A percentile compares a stretch with the other conserved stretches of the same genome.
These are phyloP conservation scores for Hirschfeldia incana DNA, from an alignment of 345 rosid genomes.

Conservation along the genomic window DNA sequence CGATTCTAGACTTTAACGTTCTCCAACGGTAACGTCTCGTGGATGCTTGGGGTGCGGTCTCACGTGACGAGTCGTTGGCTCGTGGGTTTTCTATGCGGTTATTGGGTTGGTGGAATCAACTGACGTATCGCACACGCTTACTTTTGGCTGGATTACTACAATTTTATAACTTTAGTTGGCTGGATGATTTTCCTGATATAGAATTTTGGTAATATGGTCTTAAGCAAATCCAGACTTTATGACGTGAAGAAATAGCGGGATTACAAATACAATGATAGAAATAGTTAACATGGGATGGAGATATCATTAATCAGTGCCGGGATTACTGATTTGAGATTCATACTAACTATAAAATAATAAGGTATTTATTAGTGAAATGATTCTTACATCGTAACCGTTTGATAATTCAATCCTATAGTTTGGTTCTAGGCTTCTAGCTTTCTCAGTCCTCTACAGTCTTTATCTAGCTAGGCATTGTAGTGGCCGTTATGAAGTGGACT, in stretches of 20 bases:
- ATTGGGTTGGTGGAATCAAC: slow-evolving; percentile 15
- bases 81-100: slow-evolving; percentile 24
- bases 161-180: neutral
- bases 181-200: slow-evolving; percentile 4
- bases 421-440: too few relatives aligned
- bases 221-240: neutral
- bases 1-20: slow-evolving; percentile 20
- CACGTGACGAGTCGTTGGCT: slow-evolving; percentile 39
- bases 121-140: slow-evolving; percentile 10
- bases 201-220: neutral
- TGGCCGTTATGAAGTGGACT: neutral
- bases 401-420: neutral
- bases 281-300: neutral
- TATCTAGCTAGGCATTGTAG: neutral
- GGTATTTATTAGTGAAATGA: neutral
- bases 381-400: neutral
- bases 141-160: neutral
- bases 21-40: slow-evolving; percentile 34
- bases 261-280: neutral
- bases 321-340: neutral
- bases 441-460: too few relatives aligned
- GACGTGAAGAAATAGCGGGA: neutral
- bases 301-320: neutral
- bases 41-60: slow-evolving; percentile 23
- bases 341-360: neutral